Percentiles rank a stretch among this genome's conserved stretches.
phyloP scores from a whole-genome alignment of 768 basidiomycete species.

The Mycena crocata region DNA sequence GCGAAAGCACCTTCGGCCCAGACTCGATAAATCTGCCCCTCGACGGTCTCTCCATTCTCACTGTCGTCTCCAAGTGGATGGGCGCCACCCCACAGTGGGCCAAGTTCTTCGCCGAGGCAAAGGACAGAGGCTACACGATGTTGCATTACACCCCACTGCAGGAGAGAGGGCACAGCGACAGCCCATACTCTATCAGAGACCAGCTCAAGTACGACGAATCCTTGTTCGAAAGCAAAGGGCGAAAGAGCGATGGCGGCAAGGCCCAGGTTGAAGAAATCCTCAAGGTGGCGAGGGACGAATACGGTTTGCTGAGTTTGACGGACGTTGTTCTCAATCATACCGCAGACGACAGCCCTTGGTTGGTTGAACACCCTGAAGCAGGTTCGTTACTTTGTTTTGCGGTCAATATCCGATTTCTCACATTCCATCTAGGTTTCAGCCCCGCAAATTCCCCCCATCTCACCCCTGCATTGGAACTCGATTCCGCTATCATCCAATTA shows the following conservation, averaged over 20 bases:
- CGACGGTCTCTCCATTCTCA: slow-evolving; percentile 89
- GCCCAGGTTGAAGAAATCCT: slow-evolving; percentile 73
- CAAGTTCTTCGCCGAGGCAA: slow-evolving; percentile 84
- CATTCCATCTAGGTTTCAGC: slow-evolving; percentile 78
- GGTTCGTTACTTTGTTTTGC: slow-evolving; percentile 59
- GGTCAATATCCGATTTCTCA: neutral
- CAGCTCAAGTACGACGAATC: slow-evolving; percentile 87
- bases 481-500: slow-evolving; percentile 86
- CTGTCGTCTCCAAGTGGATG: slow-evolving; percentile 99
- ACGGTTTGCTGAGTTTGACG: slow-evolving; percentile 88
- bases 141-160: slow-evolving; percentile 97
- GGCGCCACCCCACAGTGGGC: slow-evolving; percentile 84
- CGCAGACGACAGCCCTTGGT: slow-evolving; percentile 93
- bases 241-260: slow-evolving; percentile 62
- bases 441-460: slow-evolving; percentile 93
- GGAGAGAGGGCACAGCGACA: slow-evolving; percentile 87
- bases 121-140: slow-evolving; percentile 96
- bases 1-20: slow-evolving; percentile 62
- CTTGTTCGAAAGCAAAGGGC: slow-evolving; percentile 62
- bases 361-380: slow-evolving; percentile 94
- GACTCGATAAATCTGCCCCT: slow-evolving; percentile 79
- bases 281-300: slow-evolving; percentile 81
- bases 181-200: slow-evolving; percentile 93
- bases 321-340: slow-evolving; percentile 99
- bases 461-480: slow-evolving; percentile 91